Evolutionary conservation across 805 yeast genomes (phyloP).

Genomic region (Yamadazyma sp.): DNA sequence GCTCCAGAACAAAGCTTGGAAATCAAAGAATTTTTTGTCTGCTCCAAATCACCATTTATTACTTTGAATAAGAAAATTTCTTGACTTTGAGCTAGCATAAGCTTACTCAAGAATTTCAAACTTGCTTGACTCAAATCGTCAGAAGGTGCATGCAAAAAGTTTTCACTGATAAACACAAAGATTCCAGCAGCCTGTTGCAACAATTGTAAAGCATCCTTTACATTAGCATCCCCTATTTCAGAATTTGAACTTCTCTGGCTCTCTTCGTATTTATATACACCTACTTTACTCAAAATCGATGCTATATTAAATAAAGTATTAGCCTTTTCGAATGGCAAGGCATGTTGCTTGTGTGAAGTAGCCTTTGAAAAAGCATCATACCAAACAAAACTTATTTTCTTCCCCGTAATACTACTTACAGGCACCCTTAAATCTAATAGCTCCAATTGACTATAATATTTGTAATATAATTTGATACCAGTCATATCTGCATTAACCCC

Average conservation of each 20-base stretch:
- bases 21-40: conserved; percentile 62
- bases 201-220: conserved; percentile 56
- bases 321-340: conserved; percentile 89
- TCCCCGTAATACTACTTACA: conserved; percentile 42
- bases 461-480: conserved; percentile 55
- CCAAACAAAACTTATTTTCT: conserved; percentile 70
- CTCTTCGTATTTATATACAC: conserved; percentile 29
- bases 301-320: conserved; percentile 77
- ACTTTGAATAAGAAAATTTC: conserved; percentile 72
- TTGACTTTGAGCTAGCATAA: conserved; percentile 86
- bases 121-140: conserved; percentile 70
- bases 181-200: conserved; percentile 81
- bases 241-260: conserved; percentile 18
- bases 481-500: conserved; percentile 43
- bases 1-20: conserved; percentile 72
- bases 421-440: conserved; percentile 77
- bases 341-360: conserved; percentile 60
- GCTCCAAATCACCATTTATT: conserved; percentile 48
- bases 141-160: conserved; percentile 86
- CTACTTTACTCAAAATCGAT: conserved; percentile 53
- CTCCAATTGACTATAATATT: conserved; percentile 80
- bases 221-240: conserved; percentile 35
- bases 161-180: conserved; percentile 66
- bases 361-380: conserved; percentile 59
- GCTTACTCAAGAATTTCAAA: conserved; percentile 55